Percentiles rank a stretch among this genome's conserved stretches.
Conservation (phyloP, 768 basidiomycete species). For the Astraeus odoratus region DNA sequence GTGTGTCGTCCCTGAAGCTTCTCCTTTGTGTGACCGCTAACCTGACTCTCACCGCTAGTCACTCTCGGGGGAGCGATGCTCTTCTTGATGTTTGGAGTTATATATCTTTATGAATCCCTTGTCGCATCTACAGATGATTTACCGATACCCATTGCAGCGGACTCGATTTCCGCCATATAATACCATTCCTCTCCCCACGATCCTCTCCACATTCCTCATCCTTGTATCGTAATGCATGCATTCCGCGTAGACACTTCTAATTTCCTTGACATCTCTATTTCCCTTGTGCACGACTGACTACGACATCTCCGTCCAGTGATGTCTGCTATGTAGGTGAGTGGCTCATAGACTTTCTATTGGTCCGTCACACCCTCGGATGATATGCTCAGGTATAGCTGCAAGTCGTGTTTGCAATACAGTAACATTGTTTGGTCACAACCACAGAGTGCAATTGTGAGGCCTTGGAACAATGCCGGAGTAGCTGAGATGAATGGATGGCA, state of each 20-base stretch:
- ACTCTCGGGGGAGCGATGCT: slow-evolving; percentile 76
- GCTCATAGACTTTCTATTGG: too few species aligned
- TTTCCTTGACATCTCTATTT: background rate
- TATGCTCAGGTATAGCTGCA: too few species aligned
- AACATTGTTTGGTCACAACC: too few species aligned
- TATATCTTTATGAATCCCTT: slow-evolving; percentile 69
- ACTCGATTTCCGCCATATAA: slow-evolving; percentile 3
- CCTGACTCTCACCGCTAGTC: slow-evolving; percentile 39
- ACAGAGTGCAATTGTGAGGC: too few species aligned
- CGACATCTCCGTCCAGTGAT: too few species aligned
- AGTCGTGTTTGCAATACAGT: too few species aligned
- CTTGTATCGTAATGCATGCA: background rate
- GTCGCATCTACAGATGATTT: slow-evolving; percentile 14
- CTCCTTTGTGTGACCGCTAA: background rate
- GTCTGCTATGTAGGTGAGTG: background rate
- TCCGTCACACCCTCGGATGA: too few species aligned
- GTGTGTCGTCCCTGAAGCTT: slow-evolving; percentile 41
- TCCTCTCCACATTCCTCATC: background rate
- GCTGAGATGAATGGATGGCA: too few species aligned
- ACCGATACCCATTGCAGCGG: slow-evolving; percentile 10
- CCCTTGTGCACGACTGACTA: background rate
- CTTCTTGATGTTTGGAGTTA: slow-evolving; percentile 76
- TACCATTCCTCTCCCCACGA: background rate
- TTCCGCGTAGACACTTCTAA: background rate
- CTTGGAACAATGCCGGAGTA: too few species aligned